phyloP scores from a whole-genome alignment of 2,329 filamentous ascomycete species.

The Scopulariopsis brevicaulis region DNA sequence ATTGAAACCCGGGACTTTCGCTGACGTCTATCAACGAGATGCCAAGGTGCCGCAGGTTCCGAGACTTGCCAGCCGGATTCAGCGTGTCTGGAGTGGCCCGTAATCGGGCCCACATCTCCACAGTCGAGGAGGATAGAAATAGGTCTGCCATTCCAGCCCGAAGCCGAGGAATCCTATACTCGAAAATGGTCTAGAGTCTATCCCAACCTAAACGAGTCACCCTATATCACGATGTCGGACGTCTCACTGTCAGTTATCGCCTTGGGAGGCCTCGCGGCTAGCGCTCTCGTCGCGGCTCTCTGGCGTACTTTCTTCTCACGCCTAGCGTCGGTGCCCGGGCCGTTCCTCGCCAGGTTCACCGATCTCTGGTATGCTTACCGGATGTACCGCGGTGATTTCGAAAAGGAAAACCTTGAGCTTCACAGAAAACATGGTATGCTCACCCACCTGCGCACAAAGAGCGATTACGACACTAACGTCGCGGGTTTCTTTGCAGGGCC shows the following conservation, averaged over 20 bases:
- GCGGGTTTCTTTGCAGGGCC: slow-evolving; percentile 12
- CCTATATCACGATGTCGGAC: not conserved
- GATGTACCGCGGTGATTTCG: slow-evolving; percentile 14
- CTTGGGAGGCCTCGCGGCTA: not conserved
- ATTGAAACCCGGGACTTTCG: not conserved
- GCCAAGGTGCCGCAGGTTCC: not conserved
- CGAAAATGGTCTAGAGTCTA: not conserved
- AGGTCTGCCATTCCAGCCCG: not conserved
- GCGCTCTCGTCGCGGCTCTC: not conserved
- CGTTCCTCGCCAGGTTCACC: slow-evolving; percentile 14
- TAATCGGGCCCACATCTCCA: not conserved
- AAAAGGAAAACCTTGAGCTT: slow-evolving; percentile 15
- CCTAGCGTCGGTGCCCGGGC: slow-evolving; percentile 15
- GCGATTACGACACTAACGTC: not conserved
- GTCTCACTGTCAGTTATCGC: not conserved
- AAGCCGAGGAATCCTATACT: not conserved
- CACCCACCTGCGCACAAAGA: not conserved
- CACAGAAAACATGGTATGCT: slow-evolving; percentile 16
- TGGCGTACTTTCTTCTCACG: slow-evolving; percentile 8
- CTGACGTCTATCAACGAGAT: not conserved
- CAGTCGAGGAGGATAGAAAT: not conserved
- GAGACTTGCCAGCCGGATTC: too few relatives aligned
- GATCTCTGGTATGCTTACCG: slow-evolving; percentile 16
- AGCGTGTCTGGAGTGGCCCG: too few relatives aligned
- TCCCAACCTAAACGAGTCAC: not conserved